phyloP scores from a whole-genome alignment of 225 moss, liverwort and hornwort species.

The Straminergon stramineum region DNA sequence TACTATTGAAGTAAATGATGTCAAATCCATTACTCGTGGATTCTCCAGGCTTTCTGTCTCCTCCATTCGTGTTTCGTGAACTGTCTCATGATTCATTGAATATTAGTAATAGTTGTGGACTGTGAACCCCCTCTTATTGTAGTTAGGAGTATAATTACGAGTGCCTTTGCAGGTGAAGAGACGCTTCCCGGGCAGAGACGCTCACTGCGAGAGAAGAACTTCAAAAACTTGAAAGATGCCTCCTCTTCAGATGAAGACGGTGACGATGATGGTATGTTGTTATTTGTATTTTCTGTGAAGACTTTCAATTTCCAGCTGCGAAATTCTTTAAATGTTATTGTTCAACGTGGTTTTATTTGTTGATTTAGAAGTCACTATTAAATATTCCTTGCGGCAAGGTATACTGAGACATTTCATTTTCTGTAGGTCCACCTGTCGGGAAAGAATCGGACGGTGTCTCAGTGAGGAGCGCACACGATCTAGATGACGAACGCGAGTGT shows the following conservation, averaged over 20 bases:
- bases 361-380: neutral
- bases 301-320: neutral
- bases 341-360: neutral
- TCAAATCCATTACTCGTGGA: too few relatives aligned
- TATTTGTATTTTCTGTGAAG: neutral
- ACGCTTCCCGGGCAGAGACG: neutral
- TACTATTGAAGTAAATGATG: neutral
- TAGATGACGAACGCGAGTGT: neutral
- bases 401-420: neutral
- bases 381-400: neutral
- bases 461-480: neutral
- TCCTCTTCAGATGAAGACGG: slow-evolving; percentile 19
- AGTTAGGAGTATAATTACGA: neutral
- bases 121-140: neutral
- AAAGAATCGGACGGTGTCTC: neutral
- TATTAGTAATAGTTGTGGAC: neutral
- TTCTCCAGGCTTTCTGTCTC: neutral
- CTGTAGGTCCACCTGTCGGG: neutral
- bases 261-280: neutral
- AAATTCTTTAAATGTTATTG: neutral
- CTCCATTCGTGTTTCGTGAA: neutral
- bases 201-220: neutral
- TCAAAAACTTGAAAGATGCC: slow-evolving; percentile 11
- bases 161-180: neutral
- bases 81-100: neutral